A percentile compares a stretch with the other conserved stretches of the same genome.
These are phyloP conservation scores for Aspergillus jensenii DNA, from an alignment of 2,329 filamentous ascomycete species.

Conservation along the genomic window DNA sequence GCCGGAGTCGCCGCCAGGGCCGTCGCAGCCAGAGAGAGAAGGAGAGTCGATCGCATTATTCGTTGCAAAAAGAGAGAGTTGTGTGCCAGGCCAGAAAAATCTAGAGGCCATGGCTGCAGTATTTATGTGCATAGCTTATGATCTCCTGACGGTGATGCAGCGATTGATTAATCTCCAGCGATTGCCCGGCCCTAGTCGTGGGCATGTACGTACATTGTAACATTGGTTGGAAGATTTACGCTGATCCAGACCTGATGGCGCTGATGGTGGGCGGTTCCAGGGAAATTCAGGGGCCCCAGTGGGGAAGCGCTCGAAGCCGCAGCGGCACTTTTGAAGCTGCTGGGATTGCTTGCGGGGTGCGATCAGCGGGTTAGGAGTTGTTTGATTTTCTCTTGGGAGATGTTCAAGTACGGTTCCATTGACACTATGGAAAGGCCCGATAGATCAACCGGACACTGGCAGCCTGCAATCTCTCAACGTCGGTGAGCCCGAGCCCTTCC, in stretches of 20 bases:
- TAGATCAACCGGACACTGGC: neutral
- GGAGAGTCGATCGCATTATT: conserved; percentile 6
- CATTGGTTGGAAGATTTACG: neutral
- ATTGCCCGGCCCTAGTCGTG: conserved; percentile 5
- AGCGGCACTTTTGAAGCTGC: neutral
- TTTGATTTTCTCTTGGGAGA: neutral
- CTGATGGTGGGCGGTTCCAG: neutral
- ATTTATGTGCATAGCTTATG: neutral
- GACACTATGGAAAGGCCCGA: neutral
- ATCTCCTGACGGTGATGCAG: neutral
- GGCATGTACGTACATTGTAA: neutral
- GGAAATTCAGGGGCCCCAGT: neutral
- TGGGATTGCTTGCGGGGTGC: neutral
- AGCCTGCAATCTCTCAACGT: neutral
- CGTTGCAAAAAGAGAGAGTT: neutral
- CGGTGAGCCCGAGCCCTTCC: neutral
- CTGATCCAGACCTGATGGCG: neutral
- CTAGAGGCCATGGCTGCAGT: neutral
- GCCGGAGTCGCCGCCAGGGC: conserved; percentile 32
- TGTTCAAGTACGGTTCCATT: neutral
- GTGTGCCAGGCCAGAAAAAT: neutral
- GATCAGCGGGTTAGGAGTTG: neutral
- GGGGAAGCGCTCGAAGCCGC: neutral
- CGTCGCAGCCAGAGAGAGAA: conserved; percentile 21
- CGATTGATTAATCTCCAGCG: conserved; percentile 15